Base-by-base conservation (phyloP, 2,329 filamentous ascomycete genomes). In the Metarhizium album region DNA sequence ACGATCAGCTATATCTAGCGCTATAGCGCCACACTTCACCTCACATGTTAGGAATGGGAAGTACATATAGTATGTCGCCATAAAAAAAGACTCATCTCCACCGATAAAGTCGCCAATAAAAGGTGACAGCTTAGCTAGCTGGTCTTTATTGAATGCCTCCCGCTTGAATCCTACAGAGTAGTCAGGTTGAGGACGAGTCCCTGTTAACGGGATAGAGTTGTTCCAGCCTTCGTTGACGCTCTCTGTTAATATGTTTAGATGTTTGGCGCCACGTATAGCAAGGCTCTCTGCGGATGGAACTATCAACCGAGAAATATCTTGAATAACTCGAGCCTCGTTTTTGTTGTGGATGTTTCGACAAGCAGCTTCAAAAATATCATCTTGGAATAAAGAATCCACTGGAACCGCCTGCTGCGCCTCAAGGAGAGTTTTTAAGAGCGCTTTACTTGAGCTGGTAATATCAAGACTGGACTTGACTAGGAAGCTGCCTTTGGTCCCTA, bases 21-120 rank as follows among this genome's bases (percentile, higher is more conserved):
- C 62, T 24, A 54, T 61, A 27, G 60, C 58, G 42, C 70, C 65
- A 53, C 67, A 73, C 58, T 75, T 74, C 1, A 75, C 71, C 57
- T 78, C 70, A 57, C 67, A 73, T 0, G 69, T 68, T 0, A 78
- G 60, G 54, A 76, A 78, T 2, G 72, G 72, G 54, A 78, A 75
- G 61, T 70, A 72, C 63, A 76, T 74, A 4, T 67, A 60, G 49
- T 65, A 70, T 11, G 70, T 76, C 8, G 57, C 67, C 63, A 72
- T 70, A 49, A 75, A 73, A 54, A 60, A 67, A 20, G 67, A 75
- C 47, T 58, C 57, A 50, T 70, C 62, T 14, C 61, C 59, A 29
- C 47, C 38, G 24, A 64, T 42, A 8, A 61, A 59, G 33, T 70
- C 57, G 49, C 65, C 63, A 47, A 71, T 56, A 45, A 68, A 69